Conservation (phyloP, 2,329 filamentous ascomycete genomes). For the Didymella sp. region DNA sequence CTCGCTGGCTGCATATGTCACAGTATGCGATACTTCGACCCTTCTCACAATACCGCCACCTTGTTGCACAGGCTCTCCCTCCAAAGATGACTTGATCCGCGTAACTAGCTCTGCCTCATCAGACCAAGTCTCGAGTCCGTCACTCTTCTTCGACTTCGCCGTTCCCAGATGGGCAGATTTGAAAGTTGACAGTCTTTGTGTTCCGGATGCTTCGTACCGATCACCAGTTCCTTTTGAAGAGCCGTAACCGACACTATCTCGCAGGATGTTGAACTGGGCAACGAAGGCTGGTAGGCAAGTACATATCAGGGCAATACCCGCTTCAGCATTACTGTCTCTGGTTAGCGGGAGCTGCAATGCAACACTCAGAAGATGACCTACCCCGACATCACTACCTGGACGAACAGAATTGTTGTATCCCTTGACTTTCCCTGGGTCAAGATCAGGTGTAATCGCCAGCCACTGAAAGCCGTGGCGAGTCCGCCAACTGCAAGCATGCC, state of each 20-base stretch:
- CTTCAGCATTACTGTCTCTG: slow-evolving; percentile 21
- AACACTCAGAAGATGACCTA: not conserved
- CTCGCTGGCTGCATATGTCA: slow-evolving; percentile 14
- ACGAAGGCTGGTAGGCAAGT: slow-evolving; percentile 22
- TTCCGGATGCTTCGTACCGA: not conserved
- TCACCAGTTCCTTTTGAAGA: slow-evolving; percentile 7
- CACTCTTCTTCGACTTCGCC: not conserved
- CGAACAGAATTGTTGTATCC: slow-evolving; percentile 17
- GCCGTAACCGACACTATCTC: slow-evolving; percentile 15
- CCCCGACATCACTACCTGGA: slow-evolving; percentile 20
- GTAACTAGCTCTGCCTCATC: slow-evolving; percentile 20
- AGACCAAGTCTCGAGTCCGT: slow-evolving; percentile 6
- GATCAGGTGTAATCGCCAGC: slow-evolving; percentile 34
- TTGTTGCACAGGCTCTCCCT: not conserved
- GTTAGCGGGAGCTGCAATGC: not conserved
- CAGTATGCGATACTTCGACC: slow-evolving; percentile 12
- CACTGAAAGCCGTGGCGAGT: slow-evolving; percentile 38
- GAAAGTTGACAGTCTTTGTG: slow-evolving; percentile 10
- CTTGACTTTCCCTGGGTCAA: slow-evolving; percentile 15
- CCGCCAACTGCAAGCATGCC: slow-evolving; percentile 43
- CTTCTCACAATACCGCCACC: slow-evolving; percentile 9
- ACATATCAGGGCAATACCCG: slow-evolving; percentile 23
- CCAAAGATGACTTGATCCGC: slow-evolving; percentile 11
- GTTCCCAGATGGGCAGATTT: slow-evolving; percentile 7
- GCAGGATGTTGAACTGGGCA: slow-evolving; percentile 19